A percentile compares a stretch with the other conserved stretches of the same genome.
phyloP scores from a whole-genome alignment of 75 land plant species.

The Pinus taeda region DNA sequence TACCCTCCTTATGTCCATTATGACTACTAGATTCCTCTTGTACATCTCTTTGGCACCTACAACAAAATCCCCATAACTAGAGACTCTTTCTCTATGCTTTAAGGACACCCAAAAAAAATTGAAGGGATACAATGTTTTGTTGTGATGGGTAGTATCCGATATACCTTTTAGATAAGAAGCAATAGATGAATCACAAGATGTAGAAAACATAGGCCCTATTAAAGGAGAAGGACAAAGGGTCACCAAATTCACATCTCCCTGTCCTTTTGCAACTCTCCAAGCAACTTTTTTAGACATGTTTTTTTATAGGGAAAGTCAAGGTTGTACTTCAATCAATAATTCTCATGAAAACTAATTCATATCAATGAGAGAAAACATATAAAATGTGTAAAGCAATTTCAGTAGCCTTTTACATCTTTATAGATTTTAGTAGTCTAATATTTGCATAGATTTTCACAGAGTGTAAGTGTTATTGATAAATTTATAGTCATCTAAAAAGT shows the following conservation, averaged over 20 bases:
- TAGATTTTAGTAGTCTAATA: too few relatives aligned
- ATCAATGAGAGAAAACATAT: too few relatives aligned
- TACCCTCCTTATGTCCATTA: constrained; percentile 33
- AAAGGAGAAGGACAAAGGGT: constrained; percentile 53
- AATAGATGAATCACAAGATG: constrained; percentile 25
- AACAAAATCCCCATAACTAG: background rate
- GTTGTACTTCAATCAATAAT: constrained; percentile 14
- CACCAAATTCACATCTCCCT: constrained; percentile 24
- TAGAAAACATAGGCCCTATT: constrained; percentile 41
- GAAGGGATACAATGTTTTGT: too few relatives aligned
- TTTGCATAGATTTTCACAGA: too few relatives aligned
- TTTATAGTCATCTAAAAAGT: too few relatives aligned
- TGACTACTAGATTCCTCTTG: constrained; percentile 36
- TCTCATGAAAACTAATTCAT: too few relatives aligned
- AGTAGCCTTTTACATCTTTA: too few relatives aligned
- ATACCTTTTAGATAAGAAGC: constrained; percentile 68
- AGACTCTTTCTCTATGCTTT: too few relatives aligned
- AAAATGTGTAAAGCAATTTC: too few relatives aligned
- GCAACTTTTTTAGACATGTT: constrained; percentile 64
- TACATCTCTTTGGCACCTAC: constrained; percentile 51
- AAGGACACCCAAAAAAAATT: too few relatives aligned
- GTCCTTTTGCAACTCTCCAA: constrained; percentile 48
- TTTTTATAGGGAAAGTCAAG: constrained; percentile 65
- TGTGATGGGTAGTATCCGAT: too few relatives aligned
- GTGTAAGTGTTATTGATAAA: too few relatives aligned